phyloP scores from a whole-genome alignment of 106 monocot species.

The Amphibolis antarctica region DNA sequence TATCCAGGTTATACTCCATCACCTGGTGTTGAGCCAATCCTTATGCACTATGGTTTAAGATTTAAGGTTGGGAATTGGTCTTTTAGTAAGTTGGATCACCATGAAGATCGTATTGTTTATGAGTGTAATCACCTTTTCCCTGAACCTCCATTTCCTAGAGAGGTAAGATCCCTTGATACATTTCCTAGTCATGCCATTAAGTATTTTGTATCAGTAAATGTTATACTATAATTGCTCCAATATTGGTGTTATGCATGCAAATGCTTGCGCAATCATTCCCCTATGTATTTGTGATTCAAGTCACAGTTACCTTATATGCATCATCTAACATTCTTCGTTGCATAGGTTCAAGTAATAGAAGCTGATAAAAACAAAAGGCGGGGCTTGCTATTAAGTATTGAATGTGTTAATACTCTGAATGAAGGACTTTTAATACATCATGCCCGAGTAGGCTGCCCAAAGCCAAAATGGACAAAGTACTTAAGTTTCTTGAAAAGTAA shows the following conservation, averaged over 20 bases:
- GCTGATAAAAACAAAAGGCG: slow-evolving; percentile 40
- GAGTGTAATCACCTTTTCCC: slow-evolving; percentile 90
- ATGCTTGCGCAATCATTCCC: not conserved
- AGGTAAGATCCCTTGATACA: slow-evolving; percentile 47
- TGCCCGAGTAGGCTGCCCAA: slow-evolving; percentile 58
- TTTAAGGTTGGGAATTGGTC: slow-evolving; percentile 94
- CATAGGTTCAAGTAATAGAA: slow-evolving; percentile 69
- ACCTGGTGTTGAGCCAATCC: slow-evolving; percentile 57
- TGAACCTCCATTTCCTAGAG: slow-evolving; percentile 77
- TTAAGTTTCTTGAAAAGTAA: slow-evolving; percentile 84
- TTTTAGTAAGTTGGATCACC: slow-evolving; percentile 77
- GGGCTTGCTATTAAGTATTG: slow-evolving; percentile 75
- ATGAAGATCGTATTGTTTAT: slow-evolving; percentile 88
- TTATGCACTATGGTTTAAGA: slow-evolving; percentile 89
- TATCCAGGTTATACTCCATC: slow-evolving; percentile 90
- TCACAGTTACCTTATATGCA: not conserved
- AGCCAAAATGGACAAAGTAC: slow-evolving; percentile 74
- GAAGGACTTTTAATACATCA: slow-evolving; percentile 85
- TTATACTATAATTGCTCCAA: too few relatives aligned
- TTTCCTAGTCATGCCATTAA: too few relatives aligned
- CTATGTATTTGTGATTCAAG: not conserved
- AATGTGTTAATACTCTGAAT: slow-evolving; percentile 95
- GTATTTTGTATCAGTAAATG: too few relatives aligned
- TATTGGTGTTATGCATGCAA: too few relatives aligned
- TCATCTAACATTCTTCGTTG: slow-evolving; percentile 1